Conservation (phyloP, 495 filamentous ascomycete genomes). For the Podospora didyma region DNA sequence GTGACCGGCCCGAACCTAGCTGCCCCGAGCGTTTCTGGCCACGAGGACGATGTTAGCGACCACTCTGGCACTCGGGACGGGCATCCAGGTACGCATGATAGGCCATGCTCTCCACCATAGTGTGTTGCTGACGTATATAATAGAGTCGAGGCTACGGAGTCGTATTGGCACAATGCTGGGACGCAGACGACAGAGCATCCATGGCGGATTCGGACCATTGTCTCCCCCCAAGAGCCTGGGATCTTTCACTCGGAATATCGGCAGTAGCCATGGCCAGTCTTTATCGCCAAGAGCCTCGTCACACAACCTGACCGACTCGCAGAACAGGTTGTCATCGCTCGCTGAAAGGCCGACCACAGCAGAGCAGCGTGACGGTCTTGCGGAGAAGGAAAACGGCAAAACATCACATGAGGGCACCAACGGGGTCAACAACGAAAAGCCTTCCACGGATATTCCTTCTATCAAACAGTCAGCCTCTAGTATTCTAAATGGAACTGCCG, state of each 20-base stretch:
- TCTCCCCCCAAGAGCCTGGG: conserved; percentile 42
- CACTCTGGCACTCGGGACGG: conserved; percentile 51
- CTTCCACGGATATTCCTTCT: conserved; percentile 18
- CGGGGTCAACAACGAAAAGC: conserved; percentile 27
- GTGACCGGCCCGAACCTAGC: conserved; percentile 28
- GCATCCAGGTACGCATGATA: conserved; percentile 38
- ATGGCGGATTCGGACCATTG: conserved; percentile 47
- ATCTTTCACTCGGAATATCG: conserved; percentile 49
- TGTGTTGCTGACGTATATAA: conserved; percentile 2
- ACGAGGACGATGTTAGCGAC: conserved; percentile 59
- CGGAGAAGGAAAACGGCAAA: conserved; percentile 29
- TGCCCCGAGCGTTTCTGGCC: conserved; percentile 22
- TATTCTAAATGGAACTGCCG: conserved; percentile 35
- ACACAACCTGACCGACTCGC: conserved; percentile 50
- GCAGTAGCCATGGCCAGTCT: conserved; percentile 46
- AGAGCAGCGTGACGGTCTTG: conserved; percentile 21
- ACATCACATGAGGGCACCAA: conserved; percentile 43
- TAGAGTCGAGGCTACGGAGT: conserved; percentile 53
- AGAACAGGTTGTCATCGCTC: conserved; percentile 47
- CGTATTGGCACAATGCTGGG: conserved; percentile 79
- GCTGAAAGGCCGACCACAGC: conserved; percentile 41
- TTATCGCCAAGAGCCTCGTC: conserved; percentile 50
- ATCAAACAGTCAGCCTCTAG: conserved; percentile 20
- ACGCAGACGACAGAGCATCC: conserved; percentile 56
- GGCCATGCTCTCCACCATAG: neutral